Base-by-base conservation (phyloP, 1,284 basidiomycete genomes). In the Entoloma clypeatum region DNA sequence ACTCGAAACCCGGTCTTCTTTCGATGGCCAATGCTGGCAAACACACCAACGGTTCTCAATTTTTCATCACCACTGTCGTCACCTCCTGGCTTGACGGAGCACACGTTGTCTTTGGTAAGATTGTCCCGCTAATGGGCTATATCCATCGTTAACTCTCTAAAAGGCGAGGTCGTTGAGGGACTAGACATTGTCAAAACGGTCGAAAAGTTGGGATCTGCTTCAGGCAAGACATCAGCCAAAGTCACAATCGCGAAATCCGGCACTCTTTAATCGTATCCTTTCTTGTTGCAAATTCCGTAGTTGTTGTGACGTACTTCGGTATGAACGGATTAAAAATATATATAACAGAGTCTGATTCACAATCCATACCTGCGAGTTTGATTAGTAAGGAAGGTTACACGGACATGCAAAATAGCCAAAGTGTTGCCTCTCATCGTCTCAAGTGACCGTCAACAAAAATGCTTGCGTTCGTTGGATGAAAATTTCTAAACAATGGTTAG, bases 1-100 rank as follows among this genome's bases (percentile, higher is more conserved):
- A 54, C 23, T 22, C 11, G 10, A 54, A 52, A 34, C 49, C 47
- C 18, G 51, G 52, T 6, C 39, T 54, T n/a, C 42, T 54, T n/a
- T 54, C 51, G 9, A 54, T 83, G 91, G 92, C 93, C 8, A 95
- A 95, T 61, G 80, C 86, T 1, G 92, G 92, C 1, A 79, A 83
- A 11, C 81, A 91, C 61, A 93, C 89, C 17, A 96, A 96, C 57
- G 91, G 91, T 50, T 86, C 83, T 23, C 91, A 95, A 68, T 95
- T 96, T 71, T 92, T 93, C 72, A 86, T 95, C 65, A 95, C 92
- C 34, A 84, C 84, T 21, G 75, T 69, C 8, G 62, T 76, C n/a
- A 87, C 86, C 0, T 66, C 80, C 0, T 88, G 91, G 64, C 71
- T 92, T 22, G 86, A 92, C 58, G 76, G 75, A 36, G 94, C 93